phyloP scores from a whole-genome alignment of 192 early-diverging fungal species.

The Phycomyces nitens region DNA sequence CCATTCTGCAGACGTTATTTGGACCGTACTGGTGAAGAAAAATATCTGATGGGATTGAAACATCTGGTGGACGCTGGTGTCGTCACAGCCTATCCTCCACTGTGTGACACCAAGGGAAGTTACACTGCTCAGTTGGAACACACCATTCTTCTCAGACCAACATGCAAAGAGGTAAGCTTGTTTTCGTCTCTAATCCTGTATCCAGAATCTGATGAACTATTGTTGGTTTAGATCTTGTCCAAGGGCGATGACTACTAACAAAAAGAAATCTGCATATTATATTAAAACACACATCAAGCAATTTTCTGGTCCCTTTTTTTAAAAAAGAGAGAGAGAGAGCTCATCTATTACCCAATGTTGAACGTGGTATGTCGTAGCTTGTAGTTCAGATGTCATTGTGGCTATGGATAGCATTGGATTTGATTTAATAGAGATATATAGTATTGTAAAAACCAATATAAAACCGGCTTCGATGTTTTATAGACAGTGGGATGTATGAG shows the following conservation, averaged over 20 bases:
- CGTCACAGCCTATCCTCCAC: constrained; percentile 84
- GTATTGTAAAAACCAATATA: too few species aligned
- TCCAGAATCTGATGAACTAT: neutral
- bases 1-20: constrained; percentile 95
- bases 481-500: neutral
- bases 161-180: constrained; percentile 73
- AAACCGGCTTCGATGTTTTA: too few species aligned
- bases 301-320: too few species aligned
- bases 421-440: too few species aligned
- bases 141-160: constrained; percentile 86
- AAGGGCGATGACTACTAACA: constrained; percentile 33
- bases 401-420: too few species aligned
- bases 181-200: neutral
- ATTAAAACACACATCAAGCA: too few species aligned
- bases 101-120: constrained; percentile 77
- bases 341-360: too few species aligned
- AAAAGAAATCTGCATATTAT: too few species aligned
- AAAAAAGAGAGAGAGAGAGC: too few species aligned
- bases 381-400: too few species aligned
- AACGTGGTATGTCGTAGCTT: too few species aligned
- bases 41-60: constrained; percentile 84
- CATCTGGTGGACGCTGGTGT: constrained; percentile 80
- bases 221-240: constrained; percentile 21
- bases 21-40: constrained; percentile 89
- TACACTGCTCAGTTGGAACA: constrained; percentile 98